Evolutionary conservation across 495 filamentous ascomycete genomes (phyloP), one percentile per base, ranked within the genome.

Genomic region (Daldinia bambusicola): DNA sequence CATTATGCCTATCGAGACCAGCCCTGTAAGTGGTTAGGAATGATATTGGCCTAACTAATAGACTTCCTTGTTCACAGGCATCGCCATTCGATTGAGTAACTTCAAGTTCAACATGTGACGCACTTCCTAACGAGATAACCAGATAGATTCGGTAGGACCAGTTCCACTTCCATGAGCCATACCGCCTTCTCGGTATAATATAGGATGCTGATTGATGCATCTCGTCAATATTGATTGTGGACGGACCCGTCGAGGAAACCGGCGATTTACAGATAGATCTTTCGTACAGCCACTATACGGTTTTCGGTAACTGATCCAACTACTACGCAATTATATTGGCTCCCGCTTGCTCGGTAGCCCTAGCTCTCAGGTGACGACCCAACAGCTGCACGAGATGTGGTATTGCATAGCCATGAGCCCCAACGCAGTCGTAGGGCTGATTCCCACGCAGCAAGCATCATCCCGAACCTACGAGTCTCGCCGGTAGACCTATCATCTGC

Each of bases 261-360:
- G 45, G 45, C 48, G 40, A 68, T 16, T 38, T 8, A 41, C 30
- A 41, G 31, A 9, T 32, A 13, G 43, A 22, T 38, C 6, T 22
- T 59, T 52, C 55, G 37, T 52, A 53, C 55, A 55, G 57, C 66
- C 57, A 57, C 57, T 16, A 53, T 50, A 36, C 32, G 3, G 20
- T 13, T 48, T 59, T 69, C 66, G 70, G 56, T 66, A 69, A 59
- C 30, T 3, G 34, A 52, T 30, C 55, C 60, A 61, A 63, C 56
- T n/a, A 14, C 30, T 38, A 18, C 60, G 53, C 36, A 43, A 32
- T 55, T 45, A 37, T 41, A 69, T 60, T 59, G 55, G 55, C 30
- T 72, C 37, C 69, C 69, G 41, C 38, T 59, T n/a, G 6, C 40
- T 72, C 64, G 69, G 69, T 68, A 64, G 31, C 63, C 41, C 43